Base-by-base conservation (phyloP, 768 basidiomycete genomes). In the Podaxis sp. region DNA sequence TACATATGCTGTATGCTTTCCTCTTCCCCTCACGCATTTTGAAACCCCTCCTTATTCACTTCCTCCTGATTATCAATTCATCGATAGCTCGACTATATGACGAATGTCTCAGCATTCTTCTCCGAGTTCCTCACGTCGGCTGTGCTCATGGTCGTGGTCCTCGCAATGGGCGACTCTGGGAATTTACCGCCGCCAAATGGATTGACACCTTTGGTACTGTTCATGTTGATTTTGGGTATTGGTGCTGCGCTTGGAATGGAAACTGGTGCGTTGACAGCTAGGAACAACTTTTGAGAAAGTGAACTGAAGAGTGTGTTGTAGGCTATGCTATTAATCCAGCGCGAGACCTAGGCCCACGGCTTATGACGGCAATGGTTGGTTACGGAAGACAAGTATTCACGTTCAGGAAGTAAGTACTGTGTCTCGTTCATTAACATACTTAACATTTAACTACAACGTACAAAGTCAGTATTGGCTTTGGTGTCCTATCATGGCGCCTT, bases 361-460 rank as follows among this genome's bases (percentile, higher is more conserved):
- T 90, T 37, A 71, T 89, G 69, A 89, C 87, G 0, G 81, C 88
- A 4, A 88, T 90, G 85, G 87, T 81, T 6, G 89, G 89, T n/a
- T 91, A 89, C 66, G 88, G 88, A 22, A 73, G 72, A 68, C 77
- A 79, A 44, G 84, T 80, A 17, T 83, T 76, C 74, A 77, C 75
- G 1, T 81, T 71, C 71, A 69, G 80, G 62, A 75, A 77, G 81
- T 81, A 60, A 33, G 77, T 70, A 46, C n/a, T 20, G 12, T n/a
- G n/a, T 17, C 15, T 46, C 38, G 41, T 24, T 60, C 26, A 22
- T 44, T 50, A 30, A 5, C 22, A 10, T 17, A 11, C 24, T 8
- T 8, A 30, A 10, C 17, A 68, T 37, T 75, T 68, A 59, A 64
- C 50, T 48, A 8, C 36, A 49, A 24, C 56, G 6, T 62, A 68